Conservation (phyloP, 1,284 basidiomycete genomes). For the Austroboletus niveus region DNA sequence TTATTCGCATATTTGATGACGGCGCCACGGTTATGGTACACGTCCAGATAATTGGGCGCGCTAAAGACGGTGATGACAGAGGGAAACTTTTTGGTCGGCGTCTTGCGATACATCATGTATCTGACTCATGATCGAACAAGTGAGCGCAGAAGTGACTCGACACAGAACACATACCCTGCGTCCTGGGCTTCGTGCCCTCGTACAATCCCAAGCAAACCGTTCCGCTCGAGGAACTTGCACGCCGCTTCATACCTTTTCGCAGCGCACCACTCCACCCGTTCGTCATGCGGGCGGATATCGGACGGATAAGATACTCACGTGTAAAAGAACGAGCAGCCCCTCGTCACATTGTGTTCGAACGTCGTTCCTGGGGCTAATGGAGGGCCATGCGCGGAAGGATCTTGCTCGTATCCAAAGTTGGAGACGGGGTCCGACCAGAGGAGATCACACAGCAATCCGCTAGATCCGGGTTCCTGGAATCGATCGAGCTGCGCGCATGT, state of each 20-base stretch:
- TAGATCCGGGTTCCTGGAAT: constrained; percentile 92
- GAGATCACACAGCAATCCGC: constrained; percentile 92
- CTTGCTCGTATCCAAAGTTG: constrained; percentile 67
- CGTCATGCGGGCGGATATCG: background rate
- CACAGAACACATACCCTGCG: constrained; percentile 63
- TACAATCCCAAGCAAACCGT: constrained; percentile 89
- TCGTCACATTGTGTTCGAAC: constrained; percentile 86
- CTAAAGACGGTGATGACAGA: constrained; percentile 90
- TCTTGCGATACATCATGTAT: constrained; percentile 58
- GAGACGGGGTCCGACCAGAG: constrained; percentile 93
- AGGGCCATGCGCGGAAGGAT: constrained; percentile 30
- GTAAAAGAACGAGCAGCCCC: constrained; percentile 95
- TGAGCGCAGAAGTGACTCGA: background rate
- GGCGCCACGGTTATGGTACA: constrained; percentile 86
- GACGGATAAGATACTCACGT: constrained; percentile 58
- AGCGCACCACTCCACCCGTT: background rate
- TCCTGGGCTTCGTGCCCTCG: constrained; percentile 98
- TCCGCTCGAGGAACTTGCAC: constrained; percentile 92
- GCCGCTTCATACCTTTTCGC: constrained; percentile 81
- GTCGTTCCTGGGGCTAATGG: constrained; percentile 40
- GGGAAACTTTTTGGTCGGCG: constrained; percentile 51
- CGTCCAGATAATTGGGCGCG: constrained; percentile 85
- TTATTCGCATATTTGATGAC: constrained; percentile 98
- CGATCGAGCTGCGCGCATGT: constrained; percentile 67
- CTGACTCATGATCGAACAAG: constrained; percentile 38